A percentile compares a stretch with the other conserved stretches of the same genome.
These are phyloP conservation scores for Ophiocordyceps sinensis DNA, from an alignment of 2,329 filamentous ascomycete genomes.

Conservation along the genomic window DNA sequence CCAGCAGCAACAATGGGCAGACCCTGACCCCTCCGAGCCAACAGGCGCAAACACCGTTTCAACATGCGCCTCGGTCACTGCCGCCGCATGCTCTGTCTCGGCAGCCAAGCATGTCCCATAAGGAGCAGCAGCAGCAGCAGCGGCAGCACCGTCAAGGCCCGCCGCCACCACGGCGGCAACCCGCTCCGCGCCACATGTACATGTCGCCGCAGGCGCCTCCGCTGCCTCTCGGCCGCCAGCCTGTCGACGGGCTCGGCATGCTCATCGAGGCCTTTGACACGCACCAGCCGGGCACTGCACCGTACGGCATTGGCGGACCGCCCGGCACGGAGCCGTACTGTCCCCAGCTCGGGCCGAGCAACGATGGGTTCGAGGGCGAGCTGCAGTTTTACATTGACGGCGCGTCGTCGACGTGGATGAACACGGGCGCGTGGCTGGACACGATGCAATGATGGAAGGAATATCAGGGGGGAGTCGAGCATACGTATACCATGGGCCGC, in stretches of 20 bases:
- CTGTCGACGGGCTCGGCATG: conserved; percentile 22
- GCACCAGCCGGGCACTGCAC: conserved; percentile 6
- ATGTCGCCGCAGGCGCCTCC: conserved; percentile 5
- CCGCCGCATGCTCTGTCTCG: conserved; percentile 9
- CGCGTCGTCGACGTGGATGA: conserved; percentile 6
- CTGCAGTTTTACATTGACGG: conserved; percentile 29
- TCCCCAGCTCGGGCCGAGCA: conserved; percentile 15
- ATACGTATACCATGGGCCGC: no score
- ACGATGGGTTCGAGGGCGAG: conserved; percentile 32
- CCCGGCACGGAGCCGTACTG: conserved; percentile 1
- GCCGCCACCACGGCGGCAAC: conserved; percentile 4
- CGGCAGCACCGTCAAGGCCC: conserved; percentile 3
- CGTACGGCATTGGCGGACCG: conserved; percentile 3
- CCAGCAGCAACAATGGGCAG: conserved; percentile 1
- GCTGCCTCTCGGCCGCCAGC: conserved; percentile 7
- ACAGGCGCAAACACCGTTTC: conserved; percentile 1
- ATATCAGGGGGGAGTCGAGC: no score
- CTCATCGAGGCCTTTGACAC: conserved; percentile 26
- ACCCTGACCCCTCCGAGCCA: conserved; percentile 3
- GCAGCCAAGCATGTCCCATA: conserved; percentile 1
- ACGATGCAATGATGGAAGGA: conserved; percentile 1
- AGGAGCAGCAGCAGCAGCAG: conserved; percentile 6
- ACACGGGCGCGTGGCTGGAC: conserved; percentile 4
- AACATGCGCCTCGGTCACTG: conserved; percentile 4
- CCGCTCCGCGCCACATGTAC: conserved; percentile 4